Base-by-base conservation (phyloP, 768 basidiomycete genomes). In the Mycena metata region DNA sequence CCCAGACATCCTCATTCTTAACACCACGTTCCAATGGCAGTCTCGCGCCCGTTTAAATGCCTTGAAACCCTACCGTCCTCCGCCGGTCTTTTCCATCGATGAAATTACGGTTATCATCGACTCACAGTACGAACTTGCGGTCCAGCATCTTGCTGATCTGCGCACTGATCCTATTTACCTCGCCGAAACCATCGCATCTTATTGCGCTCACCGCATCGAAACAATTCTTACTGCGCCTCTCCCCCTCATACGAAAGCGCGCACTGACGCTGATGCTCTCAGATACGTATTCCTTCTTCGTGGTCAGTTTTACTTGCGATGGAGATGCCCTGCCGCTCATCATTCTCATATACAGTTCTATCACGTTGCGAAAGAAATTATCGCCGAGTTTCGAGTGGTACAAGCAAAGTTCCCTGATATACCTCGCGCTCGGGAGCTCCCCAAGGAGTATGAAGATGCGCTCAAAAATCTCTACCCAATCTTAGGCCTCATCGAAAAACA, bases 141-240 rank as follows among this genome's bases (percentile, higher is more conserved):
- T 67, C n/a, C 58, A 67, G 19, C 66, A 67, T 23, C 59, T 67
- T 0, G 59, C 23, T 3, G 54, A 67, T 47, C 23, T 67, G 46
- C 60, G 66, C 17, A 67, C 59, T 23, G 66, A 67, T 47, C 66
- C 66, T 24, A 49, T 42, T 8, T 67, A 60, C 39, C 26, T 67
- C 12, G 52, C 59, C 19, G 66, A 67, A 17, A 56, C 16, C 1
- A n/a, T 61, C 9, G 52, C 61, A 47, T 39, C 60, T 39, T 67
- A 67, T 54, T 61, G 61, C 10, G 59, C 26, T 21, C 66, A 67
- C 16, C 66, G 66, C 36, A 2, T 50, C n/a, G 66, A 67, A 35
- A 49, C 59, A 17, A 30, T 54, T n/a, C 43, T 30, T 5, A 39
- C 39, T 7, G 16, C 47, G 42, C 54, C 60, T 4, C 60, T 60